A percentile compares a stretch with the other conserved stretches of the same genome.
Conservation (phyloP, 352 stramenopile genomes). For the Phytophthora sojae region DNA sequence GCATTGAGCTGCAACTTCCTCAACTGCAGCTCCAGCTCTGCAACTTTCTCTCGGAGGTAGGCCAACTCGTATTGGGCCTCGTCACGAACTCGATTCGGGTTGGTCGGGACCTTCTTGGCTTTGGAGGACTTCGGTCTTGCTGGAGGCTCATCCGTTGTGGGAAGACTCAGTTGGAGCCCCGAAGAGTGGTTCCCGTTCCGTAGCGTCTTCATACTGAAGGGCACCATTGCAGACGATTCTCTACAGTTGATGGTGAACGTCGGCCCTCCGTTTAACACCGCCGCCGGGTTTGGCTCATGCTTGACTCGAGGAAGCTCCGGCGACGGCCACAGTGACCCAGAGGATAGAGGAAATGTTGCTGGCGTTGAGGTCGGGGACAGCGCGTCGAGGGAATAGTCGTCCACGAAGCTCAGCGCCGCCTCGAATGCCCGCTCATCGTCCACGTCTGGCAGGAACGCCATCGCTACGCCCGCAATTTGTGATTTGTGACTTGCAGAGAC, state of each 20-base stretch:
- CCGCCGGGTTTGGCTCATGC: neutral
- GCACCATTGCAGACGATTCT: slow-evolving; percentile 28
- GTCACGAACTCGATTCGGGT: slow-evolving; percentile 41
- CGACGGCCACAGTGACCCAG: neutral
- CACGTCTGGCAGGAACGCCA: slow-evolving; percentile 31
- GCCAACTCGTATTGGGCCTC: slow-evolving; percentile 65
- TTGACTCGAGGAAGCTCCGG: slow-evolving; percentile 3
- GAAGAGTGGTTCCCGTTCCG: slow-evolving; percentile 1
- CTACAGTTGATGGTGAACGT: slow-evolving; percentile 22
- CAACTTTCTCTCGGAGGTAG: slow-evolving; percentile 74
- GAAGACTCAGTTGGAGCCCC: slow-evolving; percentile 6
- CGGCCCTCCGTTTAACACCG: slow-evolving; percentile 14
- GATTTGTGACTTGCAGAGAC: slow-evolving; percentile 4
- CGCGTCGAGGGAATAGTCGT: slow-evolving; percentile 18
- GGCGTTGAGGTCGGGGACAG: neutral
- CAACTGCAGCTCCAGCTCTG: slow-evolving; percentile 60
- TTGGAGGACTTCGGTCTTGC: slow-evolving; percentile 14
- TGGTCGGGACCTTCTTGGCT: slow-evolving; percentile 25
- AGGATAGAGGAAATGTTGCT: neutral
- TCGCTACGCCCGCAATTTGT: slow-evolving; percentile 1
- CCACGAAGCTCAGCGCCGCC: slow-evolving; percentile 36
- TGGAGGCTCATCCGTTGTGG: slow-evolving; percentile 3
- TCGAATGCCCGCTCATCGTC: slow-evolving; percentile 29
- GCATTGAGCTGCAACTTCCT: slow-evolving; percentile 35
- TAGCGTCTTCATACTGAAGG: slow-evolving; percentile 17